Conservation (phyloP, 768 basidiomycete species). For the Lactarius sp. region DNA sequence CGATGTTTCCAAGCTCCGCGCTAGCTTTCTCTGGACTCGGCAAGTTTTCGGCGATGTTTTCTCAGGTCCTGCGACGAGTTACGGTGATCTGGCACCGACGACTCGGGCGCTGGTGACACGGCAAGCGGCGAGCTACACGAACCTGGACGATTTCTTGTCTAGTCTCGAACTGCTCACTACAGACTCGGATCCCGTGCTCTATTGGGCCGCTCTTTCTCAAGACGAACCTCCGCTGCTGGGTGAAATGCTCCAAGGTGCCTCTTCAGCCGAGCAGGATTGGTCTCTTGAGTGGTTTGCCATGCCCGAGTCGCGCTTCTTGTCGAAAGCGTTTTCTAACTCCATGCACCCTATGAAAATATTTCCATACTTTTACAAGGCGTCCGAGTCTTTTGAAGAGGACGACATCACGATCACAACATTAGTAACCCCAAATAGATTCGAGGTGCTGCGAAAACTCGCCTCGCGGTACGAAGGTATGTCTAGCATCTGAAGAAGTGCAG, state of each 20-base stretch:
- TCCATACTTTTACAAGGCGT: conserved; percentile 77
- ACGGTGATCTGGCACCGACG: not conserved
- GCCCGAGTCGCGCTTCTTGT: conserved; percentile 39
- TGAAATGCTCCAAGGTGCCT: not conserved
- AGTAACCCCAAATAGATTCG: conserved; percentile 73
- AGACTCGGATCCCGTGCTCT: conserved; percentile 4
- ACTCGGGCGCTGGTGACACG: conserved; percentile 8
- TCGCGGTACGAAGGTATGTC: conserved; percentile 67
- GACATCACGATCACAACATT: conserved; percentile 85
- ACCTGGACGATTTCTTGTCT: conserved; percentile 13
- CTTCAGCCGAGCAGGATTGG: conserved; percentile 12
- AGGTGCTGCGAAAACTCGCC: conserved; percentile 65
- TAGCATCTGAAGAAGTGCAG: not conserved
- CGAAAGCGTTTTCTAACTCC: conserved; percentile 63
- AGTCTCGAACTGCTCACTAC: conserved; percentile 3
- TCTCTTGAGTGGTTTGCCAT: conserved; percentile 14
- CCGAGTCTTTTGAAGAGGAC: conserved; percentile 47
- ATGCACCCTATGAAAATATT: conserved; percentile 72
- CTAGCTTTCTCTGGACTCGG: conserved; percentile 11
- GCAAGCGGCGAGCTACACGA: conserved; percentile 10
- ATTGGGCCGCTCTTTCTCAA: conserved; percentile 12
- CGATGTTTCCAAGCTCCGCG: conserved; percentile 10
- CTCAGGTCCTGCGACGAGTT: not conserved
- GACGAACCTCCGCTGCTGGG: not conserved
- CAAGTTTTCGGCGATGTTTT: not conserved